Percentiles rank a stretch among this genome's conserved stretches.
Conservation (phyloP, 192 early-diverging fungal species). For the Linnemannia exigua region DNA sequence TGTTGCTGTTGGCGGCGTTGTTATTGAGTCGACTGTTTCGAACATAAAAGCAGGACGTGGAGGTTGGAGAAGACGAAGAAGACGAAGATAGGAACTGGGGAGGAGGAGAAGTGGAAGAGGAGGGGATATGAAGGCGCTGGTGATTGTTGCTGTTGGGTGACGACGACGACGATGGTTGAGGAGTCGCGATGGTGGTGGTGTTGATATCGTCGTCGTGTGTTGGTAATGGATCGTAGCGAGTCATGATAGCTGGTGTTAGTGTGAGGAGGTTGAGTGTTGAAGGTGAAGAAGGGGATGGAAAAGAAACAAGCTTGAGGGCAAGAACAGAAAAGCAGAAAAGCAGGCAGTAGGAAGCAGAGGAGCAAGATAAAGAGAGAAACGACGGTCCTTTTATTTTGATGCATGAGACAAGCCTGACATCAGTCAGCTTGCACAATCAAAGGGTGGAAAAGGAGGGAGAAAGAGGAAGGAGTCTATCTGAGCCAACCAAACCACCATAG, state of each 20-base stretch:
- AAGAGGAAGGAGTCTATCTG: too few relatives aligned
- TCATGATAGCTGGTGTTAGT: neutral
- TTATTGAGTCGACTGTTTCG: neutral
- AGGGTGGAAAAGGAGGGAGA: too few relatives aligned
- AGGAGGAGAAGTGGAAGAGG: conserved; percentile 8
- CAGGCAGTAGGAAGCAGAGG: neutral
- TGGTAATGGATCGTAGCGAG: conserved; percentile 8
- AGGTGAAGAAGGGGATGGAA: conserved; percentile 12
- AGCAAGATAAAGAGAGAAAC: neutral
- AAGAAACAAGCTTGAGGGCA: neutral
- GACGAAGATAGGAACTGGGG: neutral
- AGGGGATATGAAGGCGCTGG: neutral
- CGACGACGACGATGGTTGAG: neutral
- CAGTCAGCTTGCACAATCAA: too few relatives aligned
- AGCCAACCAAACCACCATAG: too few relatives aligned
- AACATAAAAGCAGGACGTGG: too few relatives aligned
- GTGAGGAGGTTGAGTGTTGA: neutral
- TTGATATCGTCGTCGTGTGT: neutral
- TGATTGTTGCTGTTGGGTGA: too few relatives aligned
- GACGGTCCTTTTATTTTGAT: too few relatives aligned
- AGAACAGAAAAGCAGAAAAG: neutral
- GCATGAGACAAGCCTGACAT: too few relatives aligned
- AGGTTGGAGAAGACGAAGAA: too few relatives aligned
- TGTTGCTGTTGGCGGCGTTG: neutral
- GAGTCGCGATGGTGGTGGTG: neutral